Evolutionary conservation across 768 basidiomycete species (phyloP).

Genomic region (Pulveroboletus sp.): DNA sequence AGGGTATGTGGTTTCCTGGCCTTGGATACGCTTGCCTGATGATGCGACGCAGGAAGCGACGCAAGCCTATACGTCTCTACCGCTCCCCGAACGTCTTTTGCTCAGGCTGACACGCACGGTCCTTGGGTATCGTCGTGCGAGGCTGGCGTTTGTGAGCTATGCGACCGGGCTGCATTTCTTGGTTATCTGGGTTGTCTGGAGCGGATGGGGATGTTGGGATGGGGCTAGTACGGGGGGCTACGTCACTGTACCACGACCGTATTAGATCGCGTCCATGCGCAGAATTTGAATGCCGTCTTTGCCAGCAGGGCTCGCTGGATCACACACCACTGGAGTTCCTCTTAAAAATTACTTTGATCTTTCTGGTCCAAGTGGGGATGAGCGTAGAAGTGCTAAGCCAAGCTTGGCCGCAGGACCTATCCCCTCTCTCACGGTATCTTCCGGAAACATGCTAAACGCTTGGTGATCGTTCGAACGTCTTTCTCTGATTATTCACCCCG

Average conservation of each 20-base stretch:
- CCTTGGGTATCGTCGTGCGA: conserved; percentile 85
- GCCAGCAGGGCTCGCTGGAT: background rate
- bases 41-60: conserved; percentile 78
- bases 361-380: too few relatives aligned
- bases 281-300: too few relatives aligned
- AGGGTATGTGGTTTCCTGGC: conserved; percentile 55
- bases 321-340: conserved; percentile 7
- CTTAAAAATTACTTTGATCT: background rate
- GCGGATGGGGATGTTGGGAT: conserved; percentile 61
- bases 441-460: too few relatives aligned
- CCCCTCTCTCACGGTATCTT: background rate
- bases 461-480: too few relatives aligned
- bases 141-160: conserved; percentile 88
- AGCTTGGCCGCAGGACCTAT: background rate
- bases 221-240: conserved; percentile 34
- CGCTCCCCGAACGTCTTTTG: conserved; percentile 87
- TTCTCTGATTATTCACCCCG: too few relatives aligned
- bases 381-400: too few relatives aligned
- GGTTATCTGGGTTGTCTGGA: conserved; percentile 65
- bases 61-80: conserved; percentile 87
- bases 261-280: conserved; percentile 7
- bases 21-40: background rate
- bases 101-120: conserved; percentile 82
- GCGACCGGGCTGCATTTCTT: conserved; percentile 77
- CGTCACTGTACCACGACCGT: conserved; percentile 15